Evolutionary conservation across 306 rosid genomes (phyloP).

Genomic region (Sindora glabra): DNA sequence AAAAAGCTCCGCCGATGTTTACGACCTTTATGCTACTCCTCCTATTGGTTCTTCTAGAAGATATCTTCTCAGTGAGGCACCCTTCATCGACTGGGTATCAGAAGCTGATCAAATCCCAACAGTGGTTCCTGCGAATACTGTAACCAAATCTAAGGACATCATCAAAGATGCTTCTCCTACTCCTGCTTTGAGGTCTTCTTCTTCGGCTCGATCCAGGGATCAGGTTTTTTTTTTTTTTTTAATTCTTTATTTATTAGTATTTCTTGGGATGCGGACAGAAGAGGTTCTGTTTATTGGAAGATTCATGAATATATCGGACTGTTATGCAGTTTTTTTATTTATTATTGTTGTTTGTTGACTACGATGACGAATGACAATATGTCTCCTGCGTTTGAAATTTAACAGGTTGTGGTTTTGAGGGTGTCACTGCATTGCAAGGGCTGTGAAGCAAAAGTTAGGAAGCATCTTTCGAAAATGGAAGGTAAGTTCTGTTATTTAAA

Average conservation of each 20-base stretch:
- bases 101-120: constrained; percentile 19
- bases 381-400: too few species aligned
- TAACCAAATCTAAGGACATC: constrained; percentile 13
- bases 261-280: too few species aligned
- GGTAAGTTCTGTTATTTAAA: constrained; percentile 23
- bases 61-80: constrained; percentile 33
- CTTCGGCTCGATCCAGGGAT: constrained; percentile 34
- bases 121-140: constrained; percentile 11
- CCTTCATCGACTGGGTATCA: constrained; percentile 47
- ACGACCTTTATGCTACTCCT: constrained; percentile 17
- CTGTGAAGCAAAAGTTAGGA: constrained; percentile 79
- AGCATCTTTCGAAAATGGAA: constrained; percentile 85
- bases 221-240: constrained; percentile 37
- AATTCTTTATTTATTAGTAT: not conserved
- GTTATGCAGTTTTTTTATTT: not conserved
- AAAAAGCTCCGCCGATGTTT: constrained; percentile 40
- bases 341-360: not conserved
- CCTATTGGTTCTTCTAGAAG: constrained; percentile 31
- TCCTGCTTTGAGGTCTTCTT: constrained; percentile 36
- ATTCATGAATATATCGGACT: not conserved
- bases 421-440: constrained; percentile 85
- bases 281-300: not conserved
- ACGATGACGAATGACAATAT: not conserved
- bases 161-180: constrained; percentile 11
- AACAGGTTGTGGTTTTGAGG: constrained; percentile 71